phyloP scores from a whole-genome alignment of 2,329 filamentous ascomycete genomes.

The Phialophora verrucosa region DNA sequence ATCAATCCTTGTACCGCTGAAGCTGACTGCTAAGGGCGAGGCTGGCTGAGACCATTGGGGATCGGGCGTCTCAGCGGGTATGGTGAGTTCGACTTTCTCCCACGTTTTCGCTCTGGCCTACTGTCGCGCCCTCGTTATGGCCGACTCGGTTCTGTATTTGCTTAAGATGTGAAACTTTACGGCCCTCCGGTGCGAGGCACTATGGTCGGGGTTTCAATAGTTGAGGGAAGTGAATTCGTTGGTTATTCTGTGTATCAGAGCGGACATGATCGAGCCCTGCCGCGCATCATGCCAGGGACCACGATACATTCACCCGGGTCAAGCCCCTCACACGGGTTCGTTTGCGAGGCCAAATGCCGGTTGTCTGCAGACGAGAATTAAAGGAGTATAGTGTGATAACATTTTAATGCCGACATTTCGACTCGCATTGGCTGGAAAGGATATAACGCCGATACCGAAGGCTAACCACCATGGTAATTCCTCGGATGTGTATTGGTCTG shows the following conservation, averaged over 20 bases:
- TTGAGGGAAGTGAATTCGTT: constrained; percentile 26
- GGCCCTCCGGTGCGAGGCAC: constrained; percentile 19
- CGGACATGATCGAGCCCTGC: constrained; percentile 15
- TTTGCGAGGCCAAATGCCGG: constrained; percentile 17
- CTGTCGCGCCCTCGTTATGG: background rate
- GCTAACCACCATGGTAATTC: background rate
- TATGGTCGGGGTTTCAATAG: constrained; percentile 29
- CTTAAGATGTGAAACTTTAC: constrained; percentile 33
- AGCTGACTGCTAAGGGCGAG: constrained; percentile 17
- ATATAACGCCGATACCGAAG: background rate
- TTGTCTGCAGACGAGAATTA: background rate
- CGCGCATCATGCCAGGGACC: constrained; percentile 8
- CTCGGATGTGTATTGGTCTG: background rate
- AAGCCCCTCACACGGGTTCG: background rate
- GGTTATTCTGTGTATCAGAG: constrained; percentile 3
- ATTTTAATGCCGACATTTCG: background rate
- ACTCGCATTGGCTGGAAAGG: background rate
- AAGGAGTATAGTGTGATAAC: background rate
- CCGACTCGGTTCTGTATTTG: constrained; percentile 28
- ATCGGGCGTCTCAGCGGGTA: constrained; percentile 2
- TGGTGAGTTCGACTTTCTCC: background rate
- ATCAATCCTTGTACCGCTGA: constrained; percentile 19
- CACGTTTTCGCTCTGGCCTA: background rate
- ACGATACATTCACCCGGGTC: background rate
- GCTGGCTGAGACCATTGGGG: background rate